Evolutionary conservation across 148 eudicot genomes (phyloP).

Genomic region (Linanthus parryae): DNA sequence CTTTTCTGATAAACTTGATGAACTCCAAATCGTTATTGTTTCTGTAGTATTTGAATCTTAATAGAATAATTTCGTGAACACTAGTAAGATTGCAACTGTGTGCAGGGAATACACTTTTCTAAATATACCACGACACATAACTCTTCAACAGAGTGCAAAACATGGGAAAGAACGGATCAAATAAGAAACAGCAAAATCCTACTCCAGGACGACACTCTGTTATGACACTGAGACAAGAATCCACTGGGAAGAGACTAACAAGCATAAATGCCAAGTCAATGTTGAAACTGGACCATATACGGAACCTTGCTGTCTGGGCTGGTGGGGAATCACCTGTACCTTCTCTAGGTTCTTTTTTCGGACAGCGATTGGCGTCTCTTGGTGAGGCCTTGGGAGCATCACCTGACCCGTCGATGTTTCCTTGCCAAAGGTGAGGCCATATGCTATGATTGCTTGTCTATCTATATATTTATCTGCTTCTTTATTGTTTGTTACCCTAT

Average conservation of each 20-base stretch:
- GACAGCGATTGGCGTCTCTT: conserved; percentile 44
- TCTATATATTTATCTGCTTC: no score
- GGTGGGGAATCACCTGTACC: conserved; percentile 30
- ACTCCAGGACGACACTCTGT: conserved; percentile 20
- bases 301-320: conserved; percentile 58
- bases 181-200: conserved; percentile 17
- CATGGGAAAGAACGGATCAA: conserved; percentile 54
- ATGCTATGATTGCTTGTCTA: neutral
- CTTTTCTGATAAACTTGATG: no score
- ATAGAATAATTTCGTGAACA: no score
- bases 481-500: no score
- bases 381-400: conserved; percentile 43
- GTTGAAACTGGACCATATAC: conserved; percentile 60
- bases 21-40: no score
- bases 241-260: conserved; percentile 47
- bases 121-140: no score
- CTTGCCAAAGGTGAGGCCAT: conserved; percentile 55
- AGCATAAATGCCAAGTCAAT: conserved; percentile 37
- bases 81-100: no score
- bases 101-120: no score
- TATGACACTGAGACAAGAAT: conserved; percentile 53
- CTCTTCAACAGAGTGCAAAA: neutral
- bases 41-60: no score
- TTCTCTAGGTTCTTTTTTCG: conserved; percentile 52
- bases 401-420: conserved; percentile 45